These are phyloP conservation scores for Ceratocystis huliohia DNA, from an alignment of 2,329 filamentous ascomycete species.

Conservation along the genomic window DNA sequence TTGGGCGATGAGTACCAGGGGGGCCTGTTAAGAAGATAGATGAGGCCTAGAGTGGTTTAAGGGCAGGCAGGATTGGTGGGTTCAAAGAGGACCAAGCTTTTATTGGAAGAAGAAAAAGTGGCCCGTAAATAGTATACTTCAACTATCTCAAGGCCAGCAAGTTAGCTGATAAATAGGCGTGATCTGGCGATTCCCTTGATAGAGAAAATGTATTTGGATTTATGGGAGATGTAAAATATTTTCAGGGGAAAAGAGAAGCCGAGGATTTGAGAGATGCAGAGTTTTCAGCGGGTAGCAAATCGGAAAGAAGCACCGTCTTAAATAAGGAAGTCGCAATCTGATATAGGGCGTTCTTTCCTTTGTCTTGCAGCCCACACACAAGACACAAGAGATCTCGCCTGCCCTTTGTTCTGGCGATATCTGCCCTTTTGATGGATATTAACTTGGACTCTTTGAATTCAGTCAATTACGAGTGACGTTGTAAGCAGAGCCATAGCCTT, in stretches of 20 bases:
- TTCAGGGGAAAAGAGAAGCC: not conserved
- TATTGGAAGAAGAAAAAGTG: not conserved
- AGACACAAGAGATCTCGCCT: not conserved
- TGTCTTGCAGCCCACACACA: not conserved
- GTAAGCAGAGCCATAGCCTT: not conserved
- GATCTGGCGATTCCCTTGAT: too few relatives aligned
- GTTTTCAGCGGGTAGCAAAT: not conserved
- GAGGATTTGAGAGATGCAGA: not conserved
- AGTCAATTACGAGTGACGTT: not conserved
- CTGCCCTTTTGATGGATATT: not conserved
- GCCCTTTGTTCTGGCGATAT: not conserved
- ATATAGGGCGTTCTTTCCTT: not conserved
- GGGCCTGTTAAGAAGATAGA: not conserved
- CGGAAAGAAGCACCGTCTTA: not conserved
- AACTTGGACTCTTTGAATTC: not conserved
- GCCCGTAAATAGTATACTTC: not conserved
- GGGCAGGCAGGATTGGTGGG: not conserved
- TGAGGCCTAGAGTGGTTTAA: not conserved
- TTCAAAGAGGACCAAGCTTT: constrained; percentile 8
- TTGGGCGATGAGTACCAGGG: not conserved
- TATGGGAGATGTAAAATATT: too few relatives aligned
- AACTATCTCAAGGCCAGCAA: too few relatives aligned
- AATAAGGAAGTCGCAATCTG: not conserved
- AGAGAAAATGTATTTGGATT: too few relatives aligned
- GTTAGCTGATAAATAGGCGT: not conserved